Evolutionary conservation across 352 stramenopile genomes (phyloP).

Genomic region (Globisporangium nodosum): DNA sequence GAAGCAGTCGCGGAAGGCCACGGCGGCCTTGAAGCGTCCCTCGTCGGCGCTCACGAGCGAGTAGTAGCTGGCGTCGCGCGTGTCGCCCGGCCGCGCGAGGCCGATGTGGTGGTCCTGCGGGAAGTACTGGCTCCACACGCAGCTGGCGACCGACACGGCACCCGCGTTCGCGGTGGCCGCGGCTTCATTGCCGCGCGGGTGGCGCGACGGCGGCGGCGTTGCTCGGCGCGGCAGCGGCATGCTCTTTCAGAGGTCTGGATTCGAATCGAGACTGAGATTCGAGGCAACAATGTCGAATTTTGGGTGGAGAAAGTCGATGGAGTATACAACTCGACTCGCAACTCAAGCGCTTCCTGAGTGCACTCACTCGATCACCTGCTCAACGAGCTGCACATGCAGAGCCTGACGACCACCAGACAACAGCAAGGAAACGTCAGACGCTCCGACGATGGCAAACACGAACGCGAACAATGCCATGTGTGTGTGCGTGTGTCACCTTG

Average conservation of each 20-base stretch:
- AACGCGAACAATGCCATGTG: no score
- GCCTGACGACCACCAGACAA: not conserved
- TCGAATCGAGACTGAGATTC: not conserved
- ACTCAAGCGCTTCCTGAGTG: not conserved
- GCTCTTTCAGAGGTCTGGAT: not conserved
- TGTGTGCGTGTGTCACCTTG: not conserved
- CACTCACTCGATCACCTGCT: not conserved
- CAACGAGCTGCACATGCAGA: not conserved
- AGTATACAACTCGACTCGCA: not conserved
- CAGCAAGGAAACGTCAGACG: not conserved
- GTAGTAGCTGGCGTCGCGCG: constrained; percentile 37
- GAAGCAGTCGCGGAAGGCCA: constrained; percentile 58
- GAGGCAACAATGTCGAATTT: constrained; percentile 2
- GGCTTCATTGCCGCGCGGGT: not conserved
- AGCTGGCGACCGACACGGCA: constrained; percentile 34
- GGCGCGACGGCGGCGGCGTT: not conserved
- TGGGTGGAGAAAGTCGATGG: not conserved
- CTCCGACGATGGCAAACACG: no score
- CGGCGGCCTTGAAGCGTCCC: constrained; percentile 46
- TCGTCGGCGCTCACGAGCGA: constrained; percentile 43
- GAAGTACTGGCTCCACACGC: constrained; percentile 79
- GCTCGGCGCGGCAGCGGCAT: constrained; percentile 15
- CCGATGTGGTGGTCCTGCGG: constrained; percentile 57
- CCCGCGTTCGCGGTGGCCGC: not conserved
- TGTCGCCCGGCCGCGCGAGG: constrained; percentile 29